A percentile compares a stretch with the other conserved stretches of the same genome.
Evolutionary conservation across 2,329 filamentous ascomycete genomes (phyloP).

Genomic region (Sporothrix brasiliensis): DNA sequence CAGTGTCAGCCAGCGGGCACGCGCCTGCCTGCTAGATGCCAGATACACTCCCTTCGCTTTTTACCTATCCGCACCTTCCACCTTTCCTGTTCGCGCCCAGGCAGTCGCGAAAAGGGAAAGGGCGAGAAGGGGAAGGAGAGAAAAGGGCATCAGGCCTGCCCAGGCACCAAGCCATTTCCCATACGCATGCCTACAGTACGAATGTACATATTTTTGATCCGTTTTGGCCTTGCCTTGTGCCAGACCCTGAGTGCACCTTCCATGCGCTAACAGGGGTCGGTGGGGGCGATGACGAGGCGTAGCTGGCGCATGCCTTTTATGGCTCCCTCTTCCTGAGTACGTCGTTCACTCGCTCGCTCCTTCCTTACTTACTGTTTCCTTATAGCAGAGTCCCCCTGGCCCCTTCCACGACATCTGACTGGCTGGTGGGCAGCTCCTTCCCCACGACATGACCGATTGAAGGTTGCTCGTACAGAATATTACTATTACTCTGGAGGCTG

Average conservation of each 20-base stretch:
- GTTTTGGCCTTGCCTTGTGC: slow-evolving; percentile 15
- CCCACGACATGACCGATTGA: neutral
- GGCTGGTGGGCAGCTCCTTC: neutral
- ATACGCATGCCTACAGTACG: neutral
- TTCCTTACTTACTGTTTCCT: neutral
- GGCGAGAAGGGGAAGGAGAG: neutral
- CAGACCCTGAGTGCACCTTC: slow-evolving; percentile 15
- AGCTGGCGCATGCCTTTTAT: slow-evolving; percentile 30
- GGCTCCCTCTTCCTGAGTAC: neutral
- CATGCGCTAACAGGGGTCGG: slow-evolving; percentile 29
- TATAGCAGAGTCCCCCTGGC: neutral
- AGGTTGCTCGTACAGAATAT: too few relatives aligned
- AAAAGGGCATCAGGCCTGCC: neutral
- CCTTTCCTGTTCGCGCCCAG: neutral
- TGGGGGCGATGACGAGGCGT: slow-evolving; percentile 37
- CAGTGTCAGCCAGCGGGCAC: slow-evolving; percentile 15
- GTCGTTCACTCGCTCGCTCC: neutral
- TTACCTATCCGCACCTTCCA: neutral
- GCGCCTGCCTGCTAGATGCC: slow-evolving; percentile 14
- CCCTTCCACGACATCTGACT: slow-evolving; percentile 1
- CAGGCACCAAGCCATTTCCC: neutral
- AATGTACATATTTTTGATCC: neutral
- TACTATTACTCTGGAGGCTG: slow-evolving; percentile 23
- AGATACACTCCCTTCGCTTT: neutral
- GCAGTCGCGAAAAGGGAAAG: neutral